Base-by-base conservation (phyloP, 139 green algal species). In the Coccomyxa sp. region DNA sequence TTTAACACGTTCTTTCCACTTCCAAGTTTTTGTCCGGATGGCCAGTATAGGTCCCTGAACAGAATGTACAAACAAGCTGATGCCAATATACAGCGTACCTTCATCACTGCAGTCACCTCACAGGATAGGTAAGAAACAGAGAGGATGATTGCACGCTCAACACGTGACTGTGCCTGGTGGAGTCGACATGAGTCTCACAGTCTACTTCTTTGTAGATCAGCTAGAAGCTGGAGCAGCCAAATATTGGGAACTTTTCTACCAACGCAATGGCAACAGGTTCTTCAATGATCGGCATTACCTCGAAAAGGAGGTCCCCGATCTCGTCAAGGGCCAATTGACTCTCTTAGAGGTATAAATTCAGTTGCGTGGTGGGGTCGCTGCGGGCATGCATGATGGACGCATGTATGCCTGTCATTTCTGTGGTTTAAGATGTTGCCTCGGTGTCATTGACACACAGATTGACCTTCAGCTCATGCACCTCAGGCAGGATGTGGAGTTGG, bases 401-500 rank as follows among this genome's bases (percentile, higher is more conserved):
- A 51, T 51, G 38, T 51, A 51, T 51, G 38, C 38, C 38, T 51
- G 38, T 51, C 38, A n/a, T n/a, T n/a, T n/a, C n/a, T n/a, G n/a
- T n/a, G n/a, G n/a, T n/a, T n/a, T n/a, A n/a, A n/a, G n/a, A n/a
- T n/a, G n/a, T n/a, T n/a, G n/a, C n/a, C n/a, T n/a, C n/a, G n/a
- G n/a, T n/a, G n/a, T n/a, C n/a, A n/a, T 51, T 51, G 38, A 11
- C 3, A 51, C 7, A 7, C 7, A 11, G 38, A 51, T 51, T 51
- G 38, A 51, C 38, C 38, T 51, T 10, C 57, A 28, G 25, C 16
- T 67, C n/a, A 78, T 67, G 31, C 13, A 14, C 9, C 79, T 18
- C 86, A 98, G 94, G 92, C 98, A 13, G 96, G 96, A 27, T 99
- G 96, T 85, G 96, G 96, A 13, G 95, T 91, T 0, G 96, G 96